Evolutionary conservation across 2,329 filamentous ascomycete species (phyloP).

Genomic region (Escovopsis sp.): DNA sequence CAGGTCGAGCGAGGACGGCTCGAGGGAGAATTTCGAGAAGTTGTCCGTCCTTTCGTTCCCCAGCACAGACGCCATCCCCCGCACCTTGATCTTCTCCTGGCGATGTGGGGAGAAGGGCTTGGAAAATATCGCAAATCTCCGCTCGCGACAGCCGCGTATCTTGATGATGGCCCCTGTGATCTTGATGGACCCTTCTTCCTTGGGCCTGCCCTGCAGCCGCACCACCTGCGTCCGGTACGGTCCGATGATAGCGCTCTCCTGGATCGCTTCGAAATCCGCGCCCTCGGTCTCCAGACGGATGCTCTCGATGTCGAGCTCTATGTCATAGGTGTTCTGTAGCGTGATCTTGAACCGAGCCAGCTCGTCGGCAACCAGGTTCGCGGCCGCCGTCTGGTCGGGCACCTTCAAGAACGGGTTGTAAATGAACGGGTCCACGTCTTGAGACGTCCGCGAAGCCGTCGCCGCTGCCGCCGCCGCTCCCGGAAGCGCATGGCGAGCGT

Average conservation of each 20-base stretch:
- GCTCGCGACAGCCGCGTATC: slow-evolving; percentile 66
- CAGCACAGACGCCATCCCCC: slow-evolving; percentile 46
- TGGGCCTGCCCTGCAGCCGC: slow-evolving; percentile 53
- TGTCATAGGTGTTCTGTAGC: slow-evolving; percentile 86
- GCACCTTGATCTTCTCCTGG: slow-evolving; percentile 61
- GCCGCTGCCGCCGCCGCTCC: slow-evolving; percentile 33
- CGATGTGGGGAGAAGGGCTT: slow-evolving; percentile 58
- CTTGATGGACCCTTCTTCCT: slow-evolving; percentile 48
- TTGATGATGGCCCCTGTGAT: slow-evolving; percentile 68
- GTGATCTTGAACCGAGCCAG: slow-evolving; percentile 63
- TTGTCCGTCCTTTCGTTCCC: slow-evolving; percentile 23
- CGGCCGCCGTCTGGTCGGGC: slow-evolving; percentile 40
- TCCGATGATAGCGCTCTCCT: slow-evolving; percentile 53
- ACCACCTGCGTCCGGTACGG: slow-evolving; percentile 74
- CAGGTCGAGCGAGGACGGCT: slow-evolving; percentile 39
- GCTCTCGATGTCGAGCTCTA: slow-evolving; percentile 78
- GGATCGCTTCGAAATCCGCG: slow-evolving; percentile 50
- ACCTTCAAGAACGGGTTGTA: slow-evolving; percentile 83
- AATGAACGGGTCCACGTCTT: slow-evolving; percentile 70
- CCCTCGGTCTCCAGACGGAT: slow-evolving; percentile 62
- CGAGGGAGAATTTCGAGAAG: slow-evolving; percentile 25
- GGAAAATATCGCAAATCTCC: slow-evolving; percentile 70
- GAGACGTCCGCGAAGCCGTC: slow-evolving; percentile 34
- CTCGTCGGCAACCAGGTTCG: slow-evolving; percentile 68
- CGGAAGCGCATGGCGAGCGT: slow-evolving; percentile 40